Conservation (phyloP, 768 basidiomycete genomes). For the Hericium erinaceus region DNA sequence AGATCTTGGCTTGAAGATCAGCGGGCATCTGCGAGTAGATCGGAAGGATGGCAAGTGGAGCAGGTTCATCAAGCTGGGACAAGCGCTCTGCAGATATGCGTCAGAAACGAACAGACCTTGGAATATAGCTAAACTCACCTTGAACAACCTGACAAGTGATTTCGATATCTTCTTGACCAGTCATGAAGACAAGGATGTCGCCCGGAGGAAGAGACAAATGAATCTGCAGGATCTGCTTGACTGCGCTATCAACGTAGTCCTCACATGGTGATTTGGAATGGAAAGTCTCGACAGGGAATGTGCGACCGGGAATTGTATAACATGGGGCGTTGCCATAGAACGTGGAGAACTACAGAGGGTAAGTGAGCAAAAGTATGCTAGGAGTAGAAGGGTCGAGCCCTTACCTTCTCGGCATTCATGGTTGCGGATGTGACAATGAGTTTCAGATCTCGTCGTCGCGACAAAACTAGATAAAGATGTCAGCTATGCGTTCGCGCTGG, state of each 20-base stretch:
- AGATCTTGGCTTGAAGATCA: slow-evolving; percentile 96
- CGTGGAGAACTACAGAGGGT: slow-evolving; percentile 65
- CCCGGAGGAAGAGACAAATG: slow-evolving; percentile 89
- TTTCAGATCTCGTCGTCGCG: slow-evolving; percentile 85
- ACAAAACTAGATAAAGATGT: slow-evolving; percentile 41
- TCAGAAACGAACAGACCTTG: not conserved
- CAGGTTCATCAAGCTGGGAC: slow-evolving; percentile 83
- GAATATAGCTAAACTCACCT: slow-evolving; percentile 35
- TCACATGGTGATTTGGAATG: slow-evolving; percentile 97
- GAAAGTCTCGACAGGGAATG: slow-evolving; percentile 95
- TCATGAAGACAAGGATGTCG: slow-evolving; percentile 98
- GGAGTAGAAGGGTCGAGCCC: not conserved
- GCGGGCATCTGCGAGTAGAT: slow-evolving; percentile 99
- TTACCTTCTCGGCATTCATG: slow-evolving; percentile 97
- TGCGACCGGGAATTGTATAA: slow-evolving; percentile 90
- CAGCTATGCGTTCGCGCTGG: not conserved
- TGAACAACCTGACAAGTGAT: slow-evolving; percentile 90
- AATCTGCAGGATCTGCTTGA: slow-evolving; percentile 96
- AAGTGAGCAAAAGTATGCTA: not conserved
- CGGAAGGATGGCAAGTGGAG: slow-evolving; percentile 83
- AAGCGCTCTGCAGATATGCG: slow-evolving; percentile 60
- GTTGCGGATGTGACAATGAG: slow-evolving; percentile 98
- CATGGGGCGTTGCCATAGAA: slow-evolving; percentile 95
- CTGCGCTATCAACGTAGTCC: slow-evolving; percentile 96
- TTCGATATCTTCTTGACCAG: slow-evolving; percentile 98